Conservation (phyloP, 2,329 filamentous ascomycete genomes). For the Thelonectria discophora region DNA sequence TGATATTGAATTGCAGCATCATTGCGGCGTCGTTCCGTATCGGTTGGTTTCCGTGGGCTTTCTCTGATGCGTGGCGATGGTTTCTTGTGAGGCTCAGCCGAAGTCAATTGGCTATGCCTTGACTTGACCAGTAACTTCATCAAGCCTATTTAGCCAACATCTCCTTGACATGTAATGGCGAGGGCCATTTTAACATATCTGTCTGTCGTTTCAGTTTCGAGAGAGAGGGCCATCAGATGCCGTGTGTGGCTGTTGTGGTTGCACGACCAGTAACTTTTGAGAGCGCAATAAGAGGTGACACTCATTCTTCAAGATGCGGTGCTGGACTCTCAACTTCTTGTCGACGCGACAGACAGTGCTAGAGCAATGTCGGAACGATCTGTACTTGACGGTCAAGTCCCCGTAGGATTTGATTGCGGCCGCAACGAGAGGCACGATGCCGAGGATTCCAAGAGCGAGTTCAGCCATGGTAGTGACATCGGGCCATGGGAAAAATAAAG, state of each 20-base stretch:
- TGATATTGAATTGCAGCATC: neutral
- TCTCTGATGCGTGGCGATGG: neutral
- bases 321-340: conserved; percentile 1
- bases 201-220: neutral
- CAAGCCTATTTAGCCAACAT: neutral
- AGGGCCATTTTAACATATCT: neutral
- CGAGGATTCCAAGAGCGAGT: neutral
- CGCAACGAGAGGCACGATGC: neutral
- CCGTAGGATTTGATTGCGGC: neutral
- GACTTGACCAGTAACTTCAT: neutral
- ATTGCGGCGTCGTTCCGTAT: neutral
- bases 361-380: neutral
- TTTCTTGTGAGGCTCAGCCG: neutral
- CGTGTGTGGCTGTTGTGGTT: neutral
- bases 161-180: neutral
- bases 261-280: neutral
- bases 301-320: neutral
- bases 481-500: no score
- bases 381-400: neutral
- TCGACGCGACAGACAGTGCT: neutral
- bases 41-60: neutral
- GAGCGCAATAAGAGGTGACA: neutral
- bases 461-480: neutral
- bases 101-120: neutral
- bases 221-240: neutral